Base-by-base conservation (phyloP, 495 filamentous ascomycete genomes). In the Friedmanniomyces endolithicus region DNA sequence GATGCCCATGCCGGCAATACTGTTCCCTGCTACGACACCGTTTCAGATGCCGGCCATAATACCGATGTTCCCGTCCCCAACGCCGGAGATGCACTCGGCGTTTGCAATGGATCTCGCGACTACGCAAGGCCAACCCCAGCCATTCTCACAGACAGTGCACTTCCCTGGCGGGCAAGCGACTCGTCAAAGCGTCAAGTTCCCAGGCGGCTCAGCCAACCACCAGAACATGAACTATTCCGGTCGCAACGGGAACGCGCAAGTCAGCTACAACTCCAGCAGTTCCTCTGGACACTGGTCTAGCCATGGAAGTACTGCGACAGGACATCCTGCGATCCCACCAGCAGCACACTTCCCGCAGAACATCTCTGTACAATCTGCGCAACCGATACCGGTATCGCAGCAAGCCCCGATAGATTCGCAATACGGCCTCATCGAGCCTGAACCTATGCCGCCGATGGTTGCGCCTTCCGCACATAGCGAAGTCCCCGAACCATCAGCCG, bases 181-280 rank as follows among this genome's bases (percentile, higher is more conserved):
- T 22, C 39, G 43, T 2, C 52, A 55, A 17, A 2, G 9, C 11
- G 29, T 20, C 16, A n/a, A 24, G 4, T 12, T 52, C 23, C 52
- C 52, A 8, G 44, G 52, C 20, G 52, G 52, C 22, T 22, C 25
- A 1, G 52, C 44, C 16, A 19, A 35, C 22, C 25, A 55, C n/a
- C 44, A 48, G 9, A 48, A 37, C 27, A 16, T 46, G 20, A 20
- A 23, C 14, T 24, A 24, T 22, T 35, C 25, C 16, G 37, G 43
- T 20, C 23, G 19, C 2, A n/a, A 14, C 17, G 52, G 52, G 11
- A 49, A 40, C 19, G 44, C 43, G 20, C 19, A 33, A 12, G 34
- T 55, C 52, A 39, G 43, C n/a, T 48, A 49, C 45, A 48, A 43
- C 33, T 43, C n/a, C 2, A 40, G 45, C 52, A 41, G 52, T 20